Base-by-base conservation (phyloP, 2,329 filamentous ascomycete species). In the Colletotrichum sp. region DNA sequence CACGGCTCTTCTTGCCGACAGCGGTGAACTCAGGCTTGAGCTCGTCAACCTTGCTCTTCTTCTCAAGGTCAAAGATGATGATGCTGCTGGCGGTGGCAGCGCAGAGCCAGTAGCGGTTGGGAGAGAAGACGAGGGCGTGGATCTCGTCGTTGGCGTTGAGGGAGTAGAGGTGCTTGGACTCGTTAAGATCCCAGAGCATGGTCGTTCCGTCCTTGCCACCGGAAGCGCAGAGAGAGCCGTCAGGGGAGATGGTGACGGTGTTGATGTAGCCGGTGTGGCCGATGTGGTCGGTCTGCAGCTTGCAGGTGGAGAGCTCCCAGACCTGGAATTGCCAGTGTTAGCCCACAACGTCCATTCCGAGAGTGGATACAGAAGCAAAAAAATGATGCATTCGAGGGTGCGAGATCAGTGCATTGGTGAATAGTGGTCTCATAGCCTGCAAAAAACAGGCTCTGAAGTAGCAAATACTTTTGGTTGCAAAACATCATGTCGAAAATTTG, bases 41-140 rank as follows among this genome's bases (percentile, higher is more conserved):
- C 93, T 98, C 97, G 84, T 98, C 96, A 86, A 98, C 96, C 94
- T 98, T 98, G 94, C 94, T 97, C 96, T 99, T 99, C 96, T 99
- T 99, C 95, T 99, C 97, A 82, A 99, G 93, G 86, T 99, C 97
- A 91, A 99, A 99, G 93, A 99, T 98, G 93, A 98, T 98, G 93
- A 99, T 98, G 93, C 93, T 96, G 90, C 93, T 95, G 86, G 95
- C 92, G 79, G 97, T 99, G 87, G 97, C 97, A 86, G 97, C 97
- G 93, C 97, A 99, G 83, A 99, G 94, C 97, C 97, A 99, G 95
- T 99, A 99, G 89, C 97, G 94, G 95, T 99, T 99, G 86, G 97
- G 97, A 80, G 97, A 98, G 95, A 99, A 99, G 89, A 98, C 97
- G 82, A 99, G 96, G 83, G 97, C 96, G 91, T 99, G 97, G 92